Base-by-base conservation (phyloP, 1,284 basidiomycete genomes). In the Sporisorium graminicola region DNA sequence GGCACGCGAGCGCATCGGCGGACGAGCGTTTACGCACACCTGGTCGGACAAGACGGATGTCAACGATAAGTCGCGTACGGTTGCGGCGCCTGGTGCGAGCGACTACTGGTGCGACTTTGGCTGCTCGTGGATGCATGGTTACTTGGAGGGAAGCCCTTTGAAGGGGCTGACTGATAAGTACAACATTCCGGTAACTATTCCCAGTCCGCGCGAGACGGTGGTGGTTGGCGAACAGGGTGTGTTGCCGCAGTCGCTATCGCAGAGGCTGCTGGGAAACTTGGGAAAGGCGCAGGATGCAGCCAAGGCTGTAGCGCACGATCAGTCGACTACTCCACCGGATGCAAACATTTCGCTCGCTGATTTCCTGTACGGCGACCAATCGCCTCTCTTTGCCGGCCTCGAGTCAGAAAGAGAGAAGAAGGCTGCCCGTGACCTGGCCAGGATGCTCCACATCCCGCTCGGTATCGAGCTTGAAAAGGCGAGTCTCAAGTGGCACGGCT, bases 391-490 rank as follows among this genome's bases (percentile, higher is more conserved):
- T 46, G 61, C 27, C 6, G 67, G 69, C 22, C 70, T 79, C 46
- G 59, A 58, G 47, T 69, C 44, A 3, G 70, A 72, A 27, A 94
- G 95, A 90, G 95, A 98, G 89, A 88, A 88, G 44, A 47, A 70
- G 16, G 76, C 84, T 0, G 86, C 85, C 0, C 60, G 77, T 16
- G 83, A 80, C 8, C 76, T 88, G 33, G 87, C 88, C 0, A 79
- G 88, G 33, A 86, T 86, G 46, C 82, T 87, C 33, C 88, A 89
- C 63, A 85, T 88, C 18, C 87, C 87, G 0, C 81, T 88, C 0
- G 88, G 88, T 2, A 81, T 87, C 50, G 84, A 85, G 64, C 84
- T 86, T 1, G 81, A 85, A n/a, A 72, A 84, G 44, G 83, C 86
- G 6, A 79, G 82, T 10, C 74, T 86, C 18, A 74, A 66, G 33